These are phyloP conservation scores for Petasospora rhodanensis DNA, from an alignment of 1,139 yeast genomes.

Conservation along the genomic window DNA sequence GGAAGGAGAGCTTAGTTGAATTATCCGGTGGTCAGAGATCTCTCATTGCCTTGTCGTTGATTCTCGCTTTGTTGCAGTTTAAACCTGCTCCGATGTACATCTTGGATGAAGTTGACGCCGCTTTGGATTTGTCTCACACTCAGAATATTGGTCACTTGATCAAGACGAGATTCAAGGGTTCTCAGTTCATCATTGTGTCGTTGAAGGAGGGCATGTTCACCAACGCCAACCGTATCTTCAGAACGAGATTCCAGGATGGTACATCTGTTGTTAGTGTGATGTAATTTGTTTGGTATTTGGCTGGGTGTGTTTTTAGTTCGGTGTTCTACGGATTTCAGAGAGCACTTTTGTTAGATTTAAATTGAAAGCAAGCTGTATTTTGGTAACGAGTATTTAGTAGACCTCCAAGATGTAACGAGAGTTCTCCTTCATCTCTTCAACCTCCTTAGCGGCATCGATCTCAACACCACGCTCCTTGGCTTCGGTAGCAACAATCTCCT, in stretches of 20 bases:
- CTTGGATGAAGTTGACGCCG: constrained; percentile 97
- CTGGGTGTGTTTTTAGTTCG: neutral
- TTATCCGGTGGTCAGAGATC: constrained; percentile 97
- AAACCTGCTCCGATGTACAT: constrained; percentile 99
- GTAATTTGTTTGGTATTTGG: constrained; percentile 16
- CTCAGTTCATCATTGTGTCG: constrained; percentile 94
- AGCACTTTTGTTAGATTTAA: neutral
- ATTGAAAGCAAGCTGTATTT: neutral
- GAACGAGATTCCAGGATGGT: constrained; percentile 95
- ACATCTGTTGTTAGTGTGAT: constrained; percentile 80
- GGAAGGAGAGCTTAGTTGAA: constrained; percentile 96
- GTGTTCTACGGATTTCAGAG: neutral
- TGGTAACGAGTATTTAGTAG: constrained; percentile 44
- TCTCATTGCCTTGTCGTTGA: constrained; percentile 82
- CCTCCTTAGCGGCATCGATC: constrained; percentile 71
- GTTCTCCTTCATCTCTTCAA: constrained; percentile 90
- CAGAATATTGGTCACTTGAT: constrained; percentile 96
- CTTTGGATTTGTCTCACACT: constrained; percentile 93
- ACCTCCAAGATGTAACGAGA: constrained; percentile 94
- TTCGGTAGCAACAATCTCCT: constrained; percentile 71
- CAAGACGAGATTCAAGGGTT: constrained; percentile 89
- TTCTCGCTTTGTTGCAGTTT: constrained; percentile 85
- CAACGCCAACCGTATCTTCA: constrained; percentile 89
- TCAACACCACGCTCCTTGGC: constrained; percentile 63
- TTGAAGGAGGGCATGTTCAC: constrained; percentile 98